Evolutionary conservation across 2,329 filamentous ascomycete genomes (phyloP), one percentile per base, ranked within the genome.

Genomic region (Hypoxylon sp.): DNA sequence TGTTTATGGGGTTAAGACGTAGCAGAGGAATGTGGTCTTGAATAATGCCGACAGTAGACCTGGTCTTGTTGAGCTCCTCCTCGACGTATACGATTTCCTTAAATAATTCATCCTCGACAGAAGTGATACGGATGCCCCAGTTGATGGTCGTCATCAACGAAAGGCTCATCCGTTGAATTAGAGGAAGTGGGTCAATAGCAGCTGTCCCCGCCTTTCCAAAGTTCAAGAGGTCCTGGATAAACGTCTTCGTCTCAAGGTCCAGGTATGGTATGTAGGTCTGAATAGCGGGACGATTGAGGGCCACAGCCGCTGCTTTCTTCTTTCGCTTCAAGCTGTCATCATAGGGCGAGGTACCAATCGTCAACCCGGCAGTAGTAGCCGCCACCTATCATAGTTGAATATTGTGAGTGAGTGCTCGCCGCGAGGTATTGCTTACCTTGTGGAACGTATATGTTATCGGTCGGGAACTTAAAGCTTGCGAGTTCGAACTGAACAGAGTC

Each of bases 241-340:
- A 91, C 12, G 87, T 85, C 12, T 84, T 89, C 27, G 89, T 88
- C 76, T 95, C 92, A 25, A 94, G 87, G 71, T 95, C 92, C 53
- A 95, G 88, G 70, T 94, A 92, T 0, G 92, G 91, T 87, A 94
- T 91, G 76, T 95, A 95, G 0, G 88, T 89, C 73, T 93, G 90
- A 1, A 92, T 87, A 0, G 91, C 89, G 0, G 91, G 91, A 0
- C 90, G 85, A 76, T 94, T 94, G 21, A 95, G 83, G 0, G 92
- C 91, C 0, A 91, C 93, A 3, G 90, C 91, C 1, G 91, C 92
- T 0, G 91, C 91, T 80, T 93, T 94, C 67, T 92, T 87, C 8
- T 91, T 86, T 23, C 84, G 82, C 77, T 94, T 95, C 79, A 91
- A 93, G 1, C 89, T 92, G 53, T 93, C 91, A 67, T 94, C 91